Conservation (phyloP, 75 land plant species). For the Picea glauca region DNA sequence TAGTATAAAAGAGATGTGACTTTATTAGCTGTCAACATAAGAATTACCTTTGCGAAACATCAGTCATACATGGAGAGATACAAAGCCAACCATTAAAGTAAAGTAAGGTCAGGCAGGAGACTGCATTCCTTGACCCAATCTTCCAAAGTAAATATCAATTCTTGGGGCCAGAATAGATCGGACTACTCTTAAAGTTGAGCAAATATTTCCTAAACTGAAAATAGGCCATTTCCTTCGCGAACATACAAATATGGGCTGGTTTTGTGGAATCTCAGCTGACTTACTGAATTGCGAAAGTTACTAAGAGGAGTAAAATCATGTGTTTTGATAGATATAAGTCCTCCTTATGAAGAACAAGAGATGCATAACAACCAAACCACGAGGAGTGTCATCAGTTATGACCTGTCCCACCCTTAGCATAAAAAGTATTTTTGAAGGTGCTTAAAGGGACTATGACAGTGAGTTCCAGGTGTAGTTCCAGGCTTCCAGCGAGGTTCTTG, state of each 20-base stretch:
- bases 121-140: not conserved
- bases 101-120: not conserved
- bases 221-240: too few species aligned
- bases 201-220: too few species aligned
- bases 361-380: not conserved
- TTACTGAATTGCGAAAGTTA: not conserved
- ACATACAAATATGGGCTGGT: too few species aligned
- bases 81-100: not conserved
- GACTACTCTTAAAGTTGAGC: not conserved
- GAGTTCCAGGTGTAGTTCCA: too few species aligned
- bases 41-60: not conserved
- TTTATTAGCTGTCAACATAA: not conserved
- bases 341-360: not conserved
- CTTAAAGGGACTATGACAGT: not conserved
- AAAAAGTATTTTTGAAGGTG: not conserved
- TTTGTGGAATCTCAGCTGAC: too few species aligned
- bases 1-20: not conserved
- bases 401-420: not conserved
- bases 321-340: not conserved
- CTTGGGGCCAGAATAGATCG: not conserved
- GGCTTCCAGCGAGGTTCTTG: not conserved
- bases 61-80: not conserved
- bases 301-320: not conserved
- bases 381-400: not conserved
- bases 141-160: not conserved